Evolutionary conservation across 1,284 basidiomycete genomes (phyloP).

Genomic region (Singerocomus inundabilis): DNA sequence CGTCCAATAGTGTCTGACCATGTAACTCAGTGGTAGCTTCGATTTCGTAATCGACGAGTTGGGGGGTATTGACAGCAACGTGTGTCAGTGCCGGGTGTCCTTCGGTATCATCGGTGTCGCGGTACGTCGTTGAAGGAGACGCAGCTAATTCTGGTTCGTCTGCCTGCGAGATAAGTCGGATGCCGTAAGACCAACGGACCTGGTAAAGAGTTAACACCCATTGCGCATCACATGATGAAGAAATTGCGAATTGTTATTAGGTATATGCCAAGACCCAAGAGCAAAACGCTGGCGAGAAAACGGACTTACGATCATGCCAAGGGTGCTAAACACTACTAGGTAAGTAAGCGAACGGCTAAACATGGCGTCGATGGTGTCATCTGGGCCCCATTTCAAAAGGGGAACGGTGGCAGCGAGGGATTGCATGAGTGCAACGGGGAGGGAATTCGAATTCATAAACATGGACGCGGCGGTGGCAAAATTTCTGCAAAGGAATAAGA

Average conservation of each 20-base stretch:
- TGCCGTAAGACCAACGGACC: constrained; percentile 90
- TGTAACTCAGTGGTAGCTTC: neutral
- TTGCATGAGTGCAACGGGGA: constrained; percentile 92
- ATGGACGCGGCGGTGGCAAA: constrained; percentile 84
- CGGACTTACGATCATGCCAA: constrained; percentile 80
- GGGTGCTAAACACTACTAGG: constrained; percentile 87
- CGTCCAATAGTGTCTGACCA: neutral
- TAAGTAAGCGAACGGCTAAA: constrained; percentile 91
- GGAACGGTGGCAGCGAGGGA: constrained; percentile 85
- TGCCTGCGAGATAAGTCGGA: constrained; percentile 71
- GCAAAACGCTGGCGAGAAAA: neutral
- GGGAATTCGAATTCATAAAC: constrained; percentile 92
- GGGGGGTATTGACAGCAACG: neutral
- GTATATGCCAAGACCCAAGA: neutral
- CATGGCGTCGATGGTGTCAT: constrained; percentile 86
- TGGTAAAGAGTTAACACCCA: constrained; percentile 27
- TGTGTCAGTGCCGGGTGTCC: neutral
- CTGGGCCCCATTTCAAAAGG: constrained; percentile 77
- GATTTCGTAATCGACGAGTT: constrained; percentile 12
- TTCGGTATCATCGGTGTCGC: constrained; percentile 8
- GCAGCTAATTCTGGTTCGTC: constrained; percentile 46
- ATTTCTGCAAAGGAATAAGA: constrained; percentile 44
- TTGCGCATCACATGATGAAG: too few species aligned
- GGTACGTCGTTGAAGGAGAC: constrained; percentile 1
- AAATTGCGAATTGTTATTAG: too few species aligned